Evolutionary conservation across 2,329 filamentous ascomycete species (phyloP).

Genomic region (Fusarium robinianum): DNA sequence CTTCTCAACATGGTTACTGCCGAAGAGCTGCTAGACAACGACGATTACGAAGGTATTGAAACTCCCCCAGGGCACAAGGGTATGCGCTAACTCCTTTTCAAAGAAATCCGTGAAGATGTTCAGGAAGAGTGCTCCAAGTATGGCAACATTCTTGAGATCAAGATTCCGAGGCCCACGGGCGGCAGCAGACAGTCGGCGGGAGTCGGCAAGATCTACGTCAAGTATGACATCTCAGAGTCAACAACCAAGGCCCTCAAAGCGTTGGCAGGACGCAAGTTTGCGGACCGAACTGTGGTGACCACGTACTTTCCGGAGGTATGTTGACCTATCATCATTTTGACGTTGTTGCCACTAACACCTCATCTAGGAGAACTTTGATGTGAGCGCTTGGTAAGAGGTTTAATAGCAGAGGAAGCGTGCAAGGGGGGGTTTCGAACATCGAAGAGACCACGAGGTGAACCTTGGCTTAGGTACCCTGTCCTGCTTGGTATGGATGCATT

Average conservation of each 20-base stretch:
- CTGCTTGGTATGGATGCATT: no score
- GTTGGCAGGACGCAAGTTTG: conserved; percentile 94
- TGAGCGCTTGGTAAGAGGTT: conserved; percentile 73
- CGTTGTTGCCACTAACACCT: conserved; percentile 39
- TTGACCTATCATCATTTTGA: background rate
- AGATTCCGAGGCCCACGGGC: conserved; percentile 85
- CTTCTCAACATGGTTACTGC: conserved; percentile 98
- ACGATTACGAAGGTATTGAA: conserved; percentile 89
- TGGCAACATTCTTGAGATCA: conserved; percentile 82
- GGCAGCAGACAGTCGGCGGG: conserved; percentile 83
- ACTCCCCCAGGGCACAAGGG: background rate
- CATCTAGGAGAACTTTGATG: conserved; percentile 86
- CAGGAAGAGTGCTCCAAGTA: conserved; percentile 92
- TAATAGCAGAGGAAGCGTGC: conserved; percentile 13
- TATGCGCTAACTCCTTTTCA: conserved; percentile 41
- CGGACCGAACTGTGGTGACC: conserved; percentile 92
- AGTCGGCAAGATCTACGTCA: conserved; percentile 97
- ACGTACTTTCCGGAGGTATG: conserved; percentile 93
- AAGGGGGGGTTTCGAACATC: background rate
- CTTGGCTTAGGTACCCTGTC: background rate
- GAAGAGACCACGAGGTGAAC: conserved; percentile 4
- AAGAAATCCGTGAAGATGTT: conserved; percentile 97
- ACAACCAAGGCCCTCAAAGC: conserved; percentile 84
- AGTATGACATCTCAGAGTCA: conserved; percentile 78
- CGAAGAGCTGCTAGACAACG: conserved; percentile 89